phyloP scores from a whole-genome alignment of 1,284 basidiomycete species.

The Cutaneotrichosporon cavernicola region DNA sequence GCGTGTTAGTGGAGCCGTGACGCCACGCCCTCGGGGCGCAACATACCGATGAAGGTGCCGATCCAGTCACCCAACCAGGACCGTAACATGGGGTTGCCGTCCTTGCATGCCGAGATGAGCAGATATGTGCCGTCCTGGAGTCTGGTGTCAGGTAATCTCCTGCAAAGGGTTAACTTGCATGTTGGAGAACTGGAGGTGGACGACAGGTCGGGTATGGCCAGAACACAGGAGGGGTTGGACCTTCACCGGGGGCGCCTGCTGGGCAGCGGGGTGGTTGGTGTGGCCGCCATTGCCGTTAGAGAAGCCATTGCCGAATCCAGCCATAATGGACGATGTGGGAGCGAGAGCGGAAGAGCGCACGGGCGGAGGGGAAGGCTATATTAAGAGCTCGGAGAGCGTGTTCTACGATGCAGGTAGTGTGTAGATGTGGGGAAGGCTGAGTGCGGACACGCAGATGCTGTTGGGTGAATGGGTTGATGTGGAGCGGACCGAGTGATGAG shows the following conservation, averaged over 20 bases:
- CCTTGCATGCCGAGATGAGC: constrained; percentile 91
- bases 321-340: constrained; percentile 12
- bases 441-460: constrained; percentile 1
- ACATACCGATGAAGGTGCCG: constrained; percentile 81
- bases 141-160: constrained; percentile 37
- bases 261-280: background rate
- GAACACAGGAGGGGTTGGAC: constrained; percentile 57
- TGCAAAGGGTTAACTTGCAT: constrained; percentile 31
- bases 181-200: constrained; percentile 85
- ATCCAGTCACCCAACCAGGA: constrained; percentile 99
- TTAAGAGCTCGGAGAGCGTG: background rate
- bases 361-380: background rate
- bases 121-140: constrained; percentile 76
- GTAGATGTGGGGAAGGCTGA: constrained; percentile 2
- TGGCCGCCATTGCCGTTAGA: constrained; percentile 20
- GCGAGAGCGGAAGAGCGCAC: background rate
- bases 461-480: background rate
- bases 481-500: background rate
- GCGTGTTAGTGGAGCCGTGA: constrained; percentile 8
- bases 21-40: background rate
- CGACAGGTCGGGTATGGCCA: constrained; percentile 72
- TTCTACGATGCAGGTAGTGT: constrained; percentile 5
- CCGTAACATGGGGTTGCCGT: constrained; percentile 92
- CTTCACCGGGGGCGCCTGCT: constrained; percentile 32
- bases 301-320: constrained; percentile 21